Evolutionary conservation across 345 rosid genomes (phyloP), one percentile per base, ranked within the genome.

Genomic region (Populus ilicifolia): DNA sequence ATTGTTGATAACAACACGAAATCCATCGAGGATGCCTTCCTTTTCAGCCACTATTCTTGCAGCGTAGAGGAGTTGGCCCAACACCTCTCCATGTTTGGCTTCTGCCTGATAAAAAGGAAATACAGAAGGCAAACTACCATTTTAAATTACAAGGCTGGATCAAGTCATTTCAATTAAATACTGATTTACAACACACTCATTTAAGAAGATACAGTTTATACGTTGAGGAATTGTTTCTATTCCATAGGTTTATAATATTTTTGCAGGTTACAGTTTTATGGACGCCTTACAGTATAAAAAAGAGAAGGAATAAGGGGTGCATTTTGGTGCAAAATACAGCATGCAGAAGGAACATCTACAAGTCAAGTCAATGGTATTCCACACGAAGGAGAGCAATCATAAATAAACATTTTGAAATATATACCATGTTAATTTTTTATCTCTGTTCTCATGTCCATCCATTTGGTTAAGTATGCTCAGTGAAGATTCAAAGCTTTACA

Each of bases 1-100:
- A 46, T 83, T 91, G 91, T 96, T 94, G 84, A 96, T 91, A 54
- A 94, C 99, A 70, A 96, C 93, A 64, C 97, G 97, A 77, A 93
- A 96, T 36, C 98, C 94, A 12, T 93, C 93, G 2, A 85, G 69
- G 79, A 94, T 91, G 20, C 98, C 99, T 85, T 96, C 99, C 77
- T 86, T 92, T 79, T 93, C 97, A 46, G 99, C 99, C 78, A 92
- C 99, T 77, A 88, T 82, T 89, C 87, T 91, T 9, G 98, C 89
- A 43, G 91, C 97, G 48, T 78, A 83, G 33, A 94, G 89, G 79
- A 96, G 99, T 66, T 79, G 85, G 46, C 95, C 97, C 61, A 94
- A 89, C 80, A 96, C 84, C 75, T 91, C 94, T 52, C 72, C 76
- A 50, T 96, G 98, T 79, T 83, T 89, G 75, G 85, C 75, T 82